Percentiles rank a stretch among this genome's conserved stretches.
These are phyloP conservation scores for Microascus cirrosus DNA, from an alignment of 2,329 filamentous ascomycete species.

Conservation along the genomic window DNA sequence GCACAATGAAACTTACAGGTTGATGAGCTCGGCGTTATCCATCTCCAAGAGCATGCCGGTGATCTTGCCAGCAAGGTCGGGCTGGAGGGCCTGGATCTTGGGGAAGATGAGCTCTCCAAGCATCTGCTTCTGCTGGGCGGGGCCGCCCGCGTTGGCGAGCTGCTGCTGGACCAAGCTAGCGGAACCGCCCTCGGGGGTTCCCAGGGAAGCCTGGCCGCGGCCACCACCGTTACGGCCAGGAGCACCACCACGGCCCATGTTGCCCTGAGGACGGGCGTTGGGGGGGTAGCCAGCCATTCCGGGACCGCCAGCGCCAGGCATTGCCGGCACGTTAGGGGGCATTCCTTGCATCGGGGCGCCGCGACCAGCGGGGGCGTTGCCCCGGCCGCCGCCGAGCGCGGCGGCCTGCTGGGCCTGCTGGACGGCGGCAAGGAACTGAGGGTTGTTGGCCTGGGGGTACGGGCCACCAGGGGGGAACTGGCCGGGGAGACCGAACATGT, in stretches of 20 bases:
- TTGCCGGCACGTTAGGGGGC: constrained; percentile 50
- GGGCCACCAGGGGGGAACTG: constrained; percentile 68
- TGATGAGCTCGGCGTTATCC: constrained; percentile 90
- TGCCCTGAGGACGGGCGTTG: constrained; percentile 41
- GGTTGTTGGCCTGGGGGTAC: constrained; percentile 70
- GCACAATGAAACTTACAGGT: constrained; percentile 63
- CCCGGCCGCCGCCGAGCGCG: constrained; percentile 48
- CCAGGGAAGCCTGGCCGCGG: constrained; percentile 22
- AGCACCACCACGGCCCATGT: constrained; percentile 32
- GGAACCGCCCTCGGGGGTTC: constrained; percentile 13
- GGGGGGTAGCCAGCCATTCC: constrained; percentile 47
- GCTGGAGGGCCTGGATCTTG: constrained; percentile 92
- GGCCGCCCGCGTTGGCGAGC: constrained; percentile 34
- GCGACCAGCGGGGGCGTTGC: constrained; percentile 51
- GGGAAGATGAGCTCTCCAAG: constrained; percentile 96
- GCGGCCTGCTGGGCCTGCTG: constrained; percentile 59
- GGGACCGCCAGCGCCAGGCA: constrained; percentile 26
- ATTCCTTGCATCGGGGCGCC: constrained; percentile 67
- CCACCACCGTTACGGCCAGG: constrained; percentile 27
- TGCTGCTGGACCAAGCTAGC: constrained; percentile 46
- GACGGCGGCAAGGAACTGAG: constrained; percentile 71
- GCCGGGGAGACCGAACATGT: constrained; percentile 70
- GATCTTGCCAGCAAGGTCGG: constrained; percentile 95
- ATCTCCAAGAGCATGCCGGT: constrained; percentile 99
- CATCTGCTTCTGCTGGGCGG: constrained; percentile 93